Conservation (phyloP, 768 basidiomycete species). For the Brasilioporus rufonigricans region DNA sequence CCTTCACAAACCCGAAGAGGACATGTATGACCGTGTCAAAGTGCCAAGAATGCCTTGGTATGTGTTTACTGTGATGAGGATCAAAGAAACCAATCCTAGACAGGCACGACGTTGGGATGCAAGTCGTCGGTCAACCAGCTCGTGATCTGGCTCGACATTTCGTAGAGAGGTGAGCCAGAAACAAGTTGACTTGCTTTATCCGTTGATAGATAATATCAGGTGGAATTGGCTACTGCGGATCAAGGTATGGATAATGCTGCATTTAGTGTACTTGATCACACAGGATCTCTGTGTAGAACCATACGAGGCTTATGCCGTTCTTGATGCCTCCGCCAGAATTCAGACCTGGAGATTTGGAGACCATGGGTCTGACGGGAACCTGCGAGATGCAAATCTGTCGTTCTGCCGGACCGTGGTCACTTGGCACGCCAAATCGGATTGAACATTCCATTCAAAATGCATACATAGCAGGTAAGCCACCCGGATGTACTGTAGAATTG, state of each 20-base stretch:
- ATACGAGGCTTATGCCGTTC: conserved; percentile 90
- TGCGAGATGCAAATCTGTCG: conserved; percentile 97
- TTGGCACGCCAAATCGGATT: conserved; percentile 80
- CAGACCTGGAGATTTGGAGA: conserved; percentile 70
- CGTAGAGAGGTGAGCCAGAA: conserved; percentile 65
- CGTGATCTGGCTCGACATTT: conserved; percentile 95
- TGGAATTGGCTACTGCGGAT: conserved; percentile 95
- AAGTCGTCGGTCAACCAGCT: conserved; percentile 95
- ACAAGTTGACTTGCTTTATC: not conserved
- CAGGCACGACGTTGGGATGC: conserved; percentile 97
- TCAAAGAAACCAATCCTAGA: not conserved
- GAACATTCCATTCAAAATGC: conserved; percentile 96
- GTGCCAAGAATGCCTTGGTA: conserved; percentile 97
- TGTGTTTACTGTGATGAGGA: conserved; percentile 17
- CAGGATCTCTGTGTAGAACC: conserved; percentile 61
- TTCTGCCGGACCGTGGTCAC: conserved; percentile 93
- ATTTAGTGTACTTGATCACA: not conserved
- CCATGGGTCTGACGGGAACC: conserved; percentile 86
- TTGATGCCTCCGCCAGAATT: conserved; percentile 93
- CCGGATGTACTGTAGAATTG: not conserved
- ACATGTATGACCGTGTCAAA: conserved; percentile 91
- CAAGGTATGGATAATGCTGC: conserved; percentile 55
- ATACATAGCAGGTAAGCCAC: conserved; percentile 72
- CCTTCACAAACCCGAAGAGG: conserved; percentile 86
- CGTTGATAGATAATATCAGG: conserved; percentile 37